Evolutionary conservation across 345 rosid genomes (phyloP).

Genomic region (Raphanus sativus): DNA sequence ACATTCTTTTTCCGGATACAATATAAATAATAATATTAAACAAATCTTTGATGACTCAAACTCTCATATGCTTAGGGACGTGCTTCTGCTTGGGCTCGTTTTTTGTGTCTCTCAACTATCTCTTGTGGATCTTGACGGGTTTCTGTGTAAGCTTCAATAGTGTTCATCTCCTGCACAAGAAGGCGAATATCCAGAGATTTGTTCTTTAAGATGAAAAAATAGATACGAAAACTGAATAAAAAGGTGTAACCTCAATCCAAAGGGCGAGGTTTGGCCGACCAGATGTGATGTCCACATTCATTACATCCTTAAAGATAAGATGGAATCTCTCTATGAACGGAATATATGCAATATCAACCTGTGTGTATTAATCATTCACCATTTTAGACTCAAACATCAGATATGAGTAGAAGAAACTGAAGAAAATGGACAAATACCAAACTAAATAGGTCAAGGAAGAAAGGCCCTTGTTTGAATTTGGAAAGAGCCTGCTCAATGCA

Average conservation of each 20-base stretch:
- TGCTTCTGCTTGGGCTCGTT: conserved; percentile 36
- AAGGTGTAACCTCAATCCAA: conserved; percentile 67
- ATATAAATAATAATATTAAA: not conserved
- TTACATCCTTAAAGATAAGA: conserved; percentile 52
- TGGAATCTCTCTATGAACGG: conserved; percentile 72
- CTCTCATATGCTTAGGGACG: conserved; percentile 19
- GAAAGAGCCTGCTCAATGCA: conserved; percentile 64
- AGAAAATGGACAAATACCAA: conserved; percentile 39
- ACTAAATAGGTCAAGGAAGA: conserved; percentile 79
- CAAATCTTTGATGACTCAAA: conserved; percentile 5
- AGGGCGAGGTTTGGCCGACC: conserved; percentile 69
- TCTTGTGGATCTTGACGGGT: conserved; percentile 61
- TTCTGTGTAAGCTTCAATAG: conserved; percentile 66
- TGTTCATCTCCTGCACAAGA: conserved; percentile 60
- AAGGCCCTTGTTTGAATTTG: conserved; percentile 69
- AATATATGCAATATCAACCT: conserved; percentile 79
- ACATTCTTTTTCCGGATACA: not conserved
- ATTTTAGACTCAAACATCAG: not conserved
- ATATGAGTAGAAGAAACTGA: not conserved
- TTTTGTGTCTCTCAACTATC: conserved; percentile 56
- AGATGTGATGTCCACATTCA: conserved; percentile 54
- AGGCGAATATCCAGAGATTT: conserved; percentile 16
- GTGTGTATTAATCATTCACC: conserved; percentile 12
- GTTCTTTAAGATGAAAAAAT: not conserved
- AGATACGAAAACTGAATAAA: not conserved